Evolutionary conservation across 352 stramenopile species (phyloP).

Genomic region (Phytophthora pini): DNA sequence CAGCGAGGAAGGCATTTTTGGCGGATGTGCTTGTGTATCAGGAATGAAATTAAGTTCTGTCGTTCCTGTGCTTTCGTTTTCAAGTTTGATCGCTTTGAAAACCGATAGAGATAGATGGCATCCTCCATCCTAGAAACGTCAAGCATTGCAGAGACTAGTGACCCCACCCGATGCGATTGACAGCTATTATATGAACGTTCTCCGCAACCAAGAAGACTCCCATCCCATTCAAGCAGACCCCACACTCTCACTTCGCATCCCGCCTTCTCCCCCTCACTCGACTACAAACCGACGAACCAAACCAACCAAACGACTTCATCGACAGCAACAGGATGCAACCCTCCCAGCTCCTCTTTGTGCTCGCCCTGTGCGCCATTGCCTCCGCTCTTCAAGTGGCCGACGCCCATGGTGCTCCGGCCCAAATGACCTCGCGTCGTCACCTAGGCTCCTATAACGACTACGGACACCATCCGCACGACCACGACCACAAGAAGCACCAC

Average conservation of each 20-base stretch:
- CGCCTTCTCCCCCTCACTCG: background rate
- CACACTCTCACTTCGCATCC: background rate
- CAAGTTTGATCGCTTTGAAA: no score
- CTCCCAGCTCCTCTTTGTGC: background rate
- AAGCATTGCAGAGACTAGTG: no score
- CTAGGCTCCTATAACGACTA: background rate
- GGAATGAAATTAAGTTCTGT: no score
- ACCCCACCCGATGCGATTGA: conserved; percentile 43
- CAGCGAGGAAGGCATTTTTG: no score
- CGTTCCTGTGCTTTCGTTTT: no score
- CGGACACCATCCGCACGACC: background rate
- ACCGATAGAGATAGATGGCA: no score
- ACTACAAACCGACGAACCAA: background rate
- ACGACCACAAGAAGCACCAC: background rate
- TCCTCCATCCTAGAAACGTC: no score
- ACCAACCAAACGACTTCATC: background rate
- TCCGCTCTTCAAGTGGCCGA: no score
- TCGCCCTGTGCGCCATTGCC: no score
- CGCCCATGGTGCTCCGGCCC: background rate
- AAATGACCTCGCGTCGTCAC: background rate
- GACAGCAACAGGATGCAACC: background rate
- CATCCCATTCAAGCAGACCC: no score
- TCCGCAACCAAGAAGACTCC: no score
- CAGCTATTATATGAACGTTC: background rate
- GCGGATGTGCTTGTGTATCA: no score